Percentiles rank a stretch among this genome's conserved stretches.
These are phyloP conservation scores for Apiospora malaysiana DNA, from an alignment of 2,329 filamentous ascomycete species.

Conservation along the genomic window DNA sequence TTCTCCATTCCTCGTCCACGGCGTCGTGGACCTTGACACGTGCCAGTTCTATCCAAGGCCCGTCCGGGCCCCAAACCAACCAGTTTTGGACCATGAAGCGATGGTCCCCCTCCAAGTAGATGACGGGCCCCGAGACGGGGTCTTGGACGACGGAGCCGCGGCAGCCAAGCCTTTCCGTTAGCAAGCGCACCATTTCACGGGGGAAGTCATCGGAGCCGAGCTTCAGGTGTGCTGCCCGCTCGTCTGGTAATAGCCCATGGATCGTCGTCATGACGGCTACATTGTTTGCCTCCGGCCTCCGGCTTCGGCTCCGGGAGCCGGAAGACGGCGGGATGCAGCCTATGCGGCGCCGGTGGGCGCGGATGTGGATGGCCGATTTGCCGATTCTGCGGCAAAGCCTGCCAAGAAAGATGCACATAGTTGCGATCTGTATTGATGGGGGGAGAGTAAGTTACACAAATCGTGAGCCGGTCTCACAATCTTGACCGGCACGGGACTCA, in stretches of 20 bases:
- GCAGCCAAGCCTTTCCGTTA: neutral
- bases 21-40: neutral
- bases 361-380: neutral
- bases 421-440: neutral
- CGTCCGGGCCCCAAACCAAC: neutral
- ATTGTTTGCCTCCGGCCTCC: neutral
- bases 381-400: neutral
- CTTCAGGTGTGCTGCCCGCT: neutral
- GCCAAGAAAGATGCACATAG: neutral
- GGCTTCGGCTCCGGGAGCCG: neutral
- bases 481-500: neutral
- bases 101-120: slow-evolving; percentile 11
- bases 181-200: neutral
- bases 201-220: neutral
- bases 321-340: neutral
- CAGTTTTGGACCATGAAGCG: neutral
- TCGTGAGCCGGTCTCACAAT: neutral
- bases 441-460: neutral
- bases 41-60: neutral
- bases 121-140: neutral
- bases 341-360: slow-evolving; percentile 6
- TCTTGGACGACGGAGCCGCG: slow-evolving; percentile 16
- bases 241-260: neutral
- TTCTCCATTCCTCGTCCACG: neutral
- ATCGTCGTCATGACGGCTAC: slow-evolving; percentile 10